phyloP scores from a whole-genome alignment of 2,329 filamentous ascomycete species.

The Byssothecium circinans region DNA sequence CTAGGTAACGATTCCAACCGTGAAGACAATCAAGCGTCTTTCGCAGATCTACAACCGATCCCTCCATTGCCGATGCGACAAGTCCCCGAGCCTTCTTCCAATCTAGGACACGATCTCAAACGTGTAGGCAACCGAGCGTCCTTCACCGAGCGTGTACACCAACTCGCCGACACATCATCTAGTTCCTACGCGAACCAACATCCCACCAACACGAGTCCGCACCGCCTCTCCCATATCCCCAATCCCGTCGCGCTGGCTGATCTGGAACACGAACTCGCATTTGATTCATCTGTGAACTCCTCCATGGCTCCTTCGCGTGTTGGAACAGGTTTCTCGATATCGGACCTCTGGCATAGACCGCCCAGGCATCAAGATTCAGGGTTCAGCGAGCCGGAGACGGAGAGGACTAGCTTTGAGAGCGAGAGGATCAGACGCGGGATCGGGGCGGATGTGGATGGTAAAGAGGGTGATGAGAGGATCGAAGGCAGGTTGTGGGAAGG shows the following conservation, averaged over 20 bases:
- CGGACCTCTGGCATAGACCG: constrained; percentile 28
- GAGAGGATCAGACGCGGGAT: constrained; percentile 23
- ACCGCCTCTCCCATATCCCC: constrained; percentile 16
- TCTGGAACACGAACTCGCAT: constrained; percentile 35
- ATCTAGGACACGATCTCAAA: constrained; percentile 14
- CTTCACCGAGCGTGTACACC: constrained; percentile 40
- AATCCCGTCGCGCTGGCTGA: constrained; percentile 28
- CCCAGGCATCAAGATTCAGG: constrained; percentile 43
- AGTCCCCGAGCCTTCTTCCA: neutral
- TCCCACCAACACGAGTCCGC: neutral
- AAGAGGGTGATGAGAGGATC: constrained; percentile 20
- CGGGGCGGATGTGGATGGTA: constrained; percentile 12
- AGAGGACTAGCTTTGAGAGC: constrained; percentile 23
- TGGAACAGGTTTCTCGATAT: constrained; percentile 23
- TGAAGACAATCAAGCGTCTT: too few species aligned
- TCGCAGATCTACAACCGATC: neutral
- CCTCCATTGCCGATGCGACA: neutral
- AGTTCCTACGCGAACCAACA: neutral
- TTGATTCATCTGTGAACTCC: constrained; percentile 29
- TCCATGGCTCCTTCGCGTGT: constrained; percentile 28
- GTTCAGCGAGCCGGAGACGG: constrained; percentile 28
- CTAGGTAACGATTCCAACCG: too few species aligned
- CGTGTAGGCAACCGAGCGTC: constrained; percentile 29
- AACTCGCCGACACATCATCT: constrained; percentile 19
- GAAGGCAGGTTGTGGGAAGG: constrained; percentile 30